phyloP scores from a whole-genome alignment of 495 filamentous ascomycete genomes.

The Hyphodiscus hymeniophilus region DNA sequence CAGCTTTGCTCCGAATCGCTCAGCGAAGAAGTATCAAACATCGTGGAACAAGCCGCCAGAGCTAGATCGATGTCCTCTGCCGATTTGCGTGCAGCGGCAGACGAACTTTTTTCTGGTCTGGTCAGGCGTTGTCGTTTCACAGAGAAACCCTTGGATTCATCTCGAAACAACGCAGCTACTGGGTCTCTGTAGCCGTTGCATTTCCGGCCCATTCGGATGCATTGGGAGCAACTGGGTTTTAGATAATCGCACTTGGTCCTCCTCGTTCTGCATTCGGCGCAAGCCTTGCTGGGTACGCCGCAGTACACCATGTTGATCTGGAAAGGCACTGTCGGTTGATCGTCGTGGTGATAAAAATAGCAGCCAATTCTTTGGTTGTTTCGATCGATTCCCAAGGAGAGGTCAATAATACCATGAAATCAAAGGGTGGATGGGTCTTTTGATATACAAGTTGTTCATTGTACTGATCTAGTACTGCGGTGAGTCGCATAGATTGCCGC shows the following conservation, averaged over 20 bases:
- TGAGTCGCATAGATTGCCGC: no score
- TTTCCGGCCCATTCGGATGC: constrained; percentile 47
- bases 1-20: neutral
- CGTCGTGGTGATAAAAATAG: no score
- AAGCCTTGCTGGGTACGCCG: constrained; percentile 49
- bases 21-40: neutral
- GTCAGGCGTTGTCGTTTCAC: constrained; percentile 22
- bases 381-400: no score
- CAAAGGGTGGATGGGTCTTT: no score
- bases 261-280: constrained; percentile 41
- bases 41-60: neutral
- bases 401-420: no score
- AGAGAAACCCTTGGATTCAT: constrained; percentile 46
- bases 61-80: neutral
- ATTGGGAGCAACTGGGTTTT: constrained; percentile 58
- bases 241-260: constrained; percentile 62
- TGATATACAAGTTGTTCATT: no score
- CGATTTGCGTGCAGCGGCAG: neutral
- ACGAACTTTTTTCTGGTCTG: neutral
- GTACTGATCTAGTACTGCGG: no score
- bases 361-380: no score
- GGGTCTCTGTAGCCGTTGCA: constrained; percentile 68
- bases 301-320: constrained; percentile 41
- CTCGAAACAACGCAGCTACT: constrained; percentile 62
- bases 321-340: no score